Percentiles rank a stretch among this genome's conserved stretches.
Evolutionary conservation across 1,139 yeast species (phyloP).

Genomic region (Taiozyma sp.): DNA sequence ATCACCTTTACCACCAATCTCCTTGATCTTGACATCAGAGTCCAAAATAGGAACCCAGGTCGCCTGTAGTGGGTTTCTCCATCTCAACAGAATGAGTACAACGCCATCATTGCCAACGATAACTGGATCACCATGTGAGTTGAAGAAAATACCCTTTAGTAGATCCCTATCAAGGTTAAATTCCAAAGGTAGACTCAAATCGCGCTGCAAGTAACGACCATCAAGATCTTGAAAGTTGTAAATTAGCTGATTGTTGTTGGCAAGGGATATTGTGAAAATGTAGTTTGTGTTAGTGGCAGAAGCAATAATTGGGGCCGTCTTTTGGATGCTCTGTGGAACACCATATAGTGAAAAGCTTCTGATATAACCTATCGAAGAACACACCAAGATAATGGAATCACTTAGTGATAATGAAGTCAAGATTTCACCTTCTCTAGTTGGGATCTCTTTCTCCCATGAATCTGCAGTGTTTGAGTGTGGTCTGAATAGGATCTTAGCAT

Average conservation of each 20-base stretch:
- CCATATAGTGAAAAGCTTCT: slow-evolving; percentile 53
- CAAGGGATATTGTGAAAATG: slow-evolving; percentile 38
- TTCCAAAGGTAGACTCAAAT: slow-evolving; percentile 30
- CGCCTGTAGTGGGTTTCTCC: slow-evolving; percentile 76
- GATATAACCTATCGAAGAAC: slow-evolving; percentile 53
- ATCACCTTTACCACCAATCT: slow-evolving; percentile 48
- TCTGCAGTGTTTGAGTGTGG: slow-evolving; percentile 33
- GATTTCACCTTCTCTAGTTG: slow-evolving; percentile 38
- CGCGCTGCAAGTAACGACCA: slow-evolving; percentile 33
- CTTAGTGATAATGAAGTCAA: slow-evolving; percentile 49
- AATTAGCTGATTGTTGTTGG: slow-evolving; percentile 29
- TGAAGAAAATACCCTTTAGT: slow-evolving; percentile 70
- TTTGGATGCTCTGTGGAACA: slow-evolving; percentile 45
- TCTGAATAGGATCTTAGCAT: slow-evolving; percentile 34
- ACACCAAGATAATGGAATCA: slow-evolving; percentile 41
- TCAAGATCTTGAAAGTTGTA: slow-evolving; percentile 33
- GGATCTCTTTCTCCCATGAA: slow-evolving; percentile 36
- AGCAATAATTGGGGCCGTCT: slow-evolving; percentile 49
- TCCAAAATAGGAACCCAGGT: slow-evolving; percentile 88
- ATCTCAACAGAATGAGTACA: slow-evolving; percentile 60
- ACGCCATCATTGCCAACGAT: slow-evolving; percentile 74
- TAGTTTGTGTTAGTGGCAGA: slow-evolving; percentile 44
- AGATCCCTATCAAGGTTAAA: slow-evolving; percentile 19
- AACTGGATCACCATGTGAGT: slow-evolving; percentile 84
- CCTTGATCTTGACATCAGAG: slow-evolving; percentile 45